Percentiles rank a stretch among this genome's conserved stretches.
Evolutionary conservation across 192 early-diverging fungal species (phyloP).

Genomic region (Radiomyces spectabilis): DNA sequence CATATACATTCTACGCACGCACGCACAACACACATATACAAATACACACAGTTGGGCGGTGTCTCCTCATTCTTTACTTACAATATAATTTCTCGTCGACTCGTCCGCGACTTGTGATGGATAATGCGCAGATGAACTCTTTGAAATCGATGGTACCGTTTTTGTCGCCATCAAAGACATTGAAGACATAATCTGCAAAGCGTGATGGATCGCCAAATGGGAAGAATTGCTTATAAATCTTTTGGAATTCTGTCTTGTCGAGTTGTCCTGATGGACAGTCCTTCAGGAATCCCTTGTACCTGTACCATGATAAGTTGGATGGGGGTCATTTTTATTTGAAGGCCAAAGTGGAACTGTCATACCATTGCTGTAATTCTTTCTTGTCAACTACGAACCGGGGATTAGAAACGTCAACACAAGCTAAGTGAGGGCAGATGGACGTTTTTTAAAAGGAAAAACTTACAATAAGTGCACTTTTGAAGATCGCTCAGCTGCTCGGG

Average conservation of each 20-base stretch:
- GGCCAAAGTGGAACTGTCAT: too few species aligned
- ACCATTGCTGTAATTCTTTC: conserved; percentile 94
- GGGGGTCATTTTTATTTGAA: too few species aligned
- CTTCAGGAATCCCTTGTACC: conserved; percentile 92
- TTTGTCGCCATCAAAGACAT: conserved; percentile 87
- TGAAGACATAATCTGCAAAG: conserved; percentile 88
- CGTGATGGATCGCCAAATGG: conserved; percentile 90
- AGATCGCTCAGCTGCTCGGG: conserved; percentile 74
- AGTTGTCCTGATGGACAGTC: conserved; percentile 85
- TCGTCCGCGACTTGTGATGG: conserved; percentile 74
- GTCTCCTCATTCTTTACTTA: conserved; percentile 42
- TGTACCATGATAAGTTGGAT: too few species aligned
- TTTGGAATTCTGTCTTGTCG: conserved; percentile 78
- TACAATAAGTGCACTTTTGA: conserved; percentile 77
- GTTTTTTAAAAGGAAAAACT: conserved; percentile 17
- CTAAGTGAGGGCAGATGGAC: too few species aligned
- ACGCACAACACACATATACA: background rate
- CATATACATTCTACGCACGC: background rate
- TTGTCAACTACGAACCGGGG: conserved; percentile 72
- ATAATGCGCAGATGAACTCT: conserved; percentile 85
- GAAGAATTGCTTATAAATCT: conserved; percentile 94
- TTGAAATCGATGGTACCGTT: conserved; percentile 88
- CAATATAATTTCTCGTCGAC: conserved; percentile 82
- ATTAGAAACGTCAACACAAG: background rate
- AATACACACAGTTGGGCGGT: background rate